Evolutionary conservation across 768 basidiomycete species (phyloP).

Genomic region (Tylopilus cervinicoccineus): DNA sequence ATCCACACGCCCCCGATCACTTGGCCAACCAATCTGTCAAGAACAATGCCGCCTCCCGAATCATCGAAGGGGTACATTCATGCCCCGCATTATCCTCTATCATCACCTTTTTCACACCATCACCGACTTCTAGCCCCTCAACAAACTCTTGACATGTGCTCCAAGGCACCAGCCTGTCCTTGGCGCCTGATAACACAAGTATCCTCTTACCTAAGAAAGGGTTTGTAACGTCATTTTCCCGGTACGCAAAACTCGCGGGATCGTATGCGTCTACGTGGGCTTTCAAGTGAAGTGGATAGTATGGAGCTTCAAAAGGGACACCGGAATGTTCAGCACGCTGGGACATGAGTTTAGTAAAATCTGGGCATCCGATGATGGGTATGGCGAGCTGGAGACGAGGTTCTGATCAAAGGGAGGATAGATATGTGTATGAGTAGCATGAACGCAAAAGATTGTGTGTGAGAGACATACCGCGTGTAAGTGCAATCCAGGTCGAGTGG

Average conservation of each 20-base stretch:
- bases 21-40: constrained; percentile 23
- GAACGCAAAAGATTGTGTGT: neutral
- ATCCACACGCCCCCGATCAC: constrained; percentile 1
- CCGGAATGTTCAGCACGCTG: constrained; percentile 47
- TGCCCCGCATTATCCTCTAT: constrained; percentile 60
- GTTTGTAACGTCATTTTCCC: constrained; percentile 38
- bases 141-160: constrained; percentile 53
- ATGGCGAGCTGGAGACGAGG: constrained; percentile 43
- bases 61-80: constrained; percentile 58
- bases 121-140: constrained; percentile 48
- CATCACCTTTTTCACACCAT: constrained; percentile 54
- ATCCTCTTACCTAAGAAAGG: constrained; percentile 72
- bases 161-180: constrained; percentile 68
- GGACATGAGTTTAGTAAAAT: constrained; percentile 55
- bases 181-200: constrained; percentile 63
- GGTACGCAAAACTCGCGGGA: constrained; percentile 42
- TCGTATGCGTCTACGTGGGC: constrained; percentile 44
- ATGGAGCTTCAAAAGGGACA: constrained; percentile 45
- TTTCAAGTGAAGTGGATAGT: constrained; percentile 53
- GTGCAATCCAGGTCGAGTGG: constrained; percentile 74
- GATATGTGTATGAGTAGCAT: neutral
- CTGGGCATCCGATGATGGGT: constrained; percentile 68
- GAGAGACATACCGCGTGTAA: constrained; percentile 40
- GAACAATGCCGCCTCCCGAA: constrained; percentile 37
- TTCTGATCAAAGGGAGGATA: constrained; percentile 29